Evolutionary conservation across 2,329 filamentous ascomycete species (phyloP), one percentile per base, ranked within the genome.

Genomic region (Ceratocystis colombiana): DNA sequence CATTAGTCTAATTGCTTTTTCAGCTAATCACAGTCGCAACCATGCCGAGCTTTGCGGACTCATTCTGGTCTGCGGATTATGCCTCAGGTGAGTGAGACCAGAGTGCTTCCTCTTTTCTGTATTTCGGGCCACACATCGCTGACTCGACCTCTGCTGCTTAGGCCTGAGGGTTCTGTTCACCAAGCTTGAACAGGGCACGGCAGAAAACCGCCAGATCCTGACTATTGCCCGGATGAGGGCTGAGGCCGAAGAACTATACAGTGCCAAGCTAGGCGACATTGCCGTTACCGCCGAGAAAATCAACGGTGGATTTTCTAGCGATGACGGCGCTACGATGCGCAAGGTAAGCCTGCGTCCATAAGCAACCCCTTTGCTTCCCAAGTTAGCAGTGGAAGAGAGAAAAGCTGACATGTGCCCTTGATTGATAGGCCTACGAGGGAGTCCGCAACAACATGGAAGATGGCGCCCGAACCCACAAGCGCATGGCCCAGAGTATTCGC

Each of bases 61-160:
- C 92, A 63, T 97, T 99, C 79, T 99, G 94, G 94, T 96, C 94
- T 69, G 85, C 85, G 75, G 94, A 99, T 82, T 97, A 97, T 82
- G 93, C 93, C 75, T 91, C 89, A 80, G 92, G 88, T 89, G 79
- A 75, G 82, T 41, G 37, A 5, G 37, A 41, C 10, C 37, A 12
- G n/a, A 2, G 10, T 15, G 10, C 22, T 28, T 28, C 15, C 17
- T 20, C 28, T 8, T n/a, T n/a, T 30, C 17, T 7, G 20, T 37
- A 8, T 10, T 37, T n/a, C 25, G 55, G 28, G 10, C 55, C 33
- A 15, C 25, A n/a, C 33, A 57, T 25, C 25, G 61, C 50, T 61
- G 48, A 65, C 53, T 28, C 15, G 1, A 30, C 41, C 22, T 6
- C 25, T 48, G n/a, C 15, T 22, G 5, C 22, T 45, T 65, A 87